A percentile compares a stretch with the other conserved stretches of the same genome.
Evolutionary conservation across 139 green algal species (phyloP).

Genomic region (Chlamydomonas sp.): DNA sequence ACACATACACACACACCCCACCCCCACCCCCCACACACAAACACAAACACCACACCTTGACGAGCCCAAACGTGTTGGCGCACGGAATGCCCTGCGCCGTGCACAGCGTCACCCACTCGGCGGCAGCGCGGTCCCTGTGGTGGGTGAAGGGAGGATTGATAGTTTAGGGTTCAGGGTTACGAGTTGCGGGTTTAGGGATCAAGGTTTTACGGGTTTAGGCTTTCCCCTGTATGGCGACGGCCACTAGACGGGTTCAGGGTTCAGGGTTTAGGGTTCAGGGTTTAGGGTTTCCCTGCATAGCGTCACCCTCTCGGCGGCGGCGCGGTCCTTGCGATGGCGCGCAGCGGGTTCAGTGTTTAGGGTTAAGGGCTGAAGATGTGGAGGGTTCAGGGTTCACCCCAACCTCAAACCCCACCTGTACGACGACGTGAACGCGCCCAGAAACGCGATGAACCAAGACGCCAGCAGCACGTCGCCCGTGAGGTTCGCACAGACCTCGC

Average conservation of each 20-base stretch:
- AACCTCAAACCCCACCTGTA: slow-evolving; percentile 60
- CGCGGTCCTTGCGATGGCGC: slow-evolving; percentile 35
- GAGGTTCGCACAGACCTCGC: slow-evolving; percentile 52
- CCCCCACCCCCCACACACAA: no score
- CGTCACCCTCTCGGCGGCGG: slow-evolving; percentile 32
- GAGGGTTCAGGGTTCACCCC: no score
- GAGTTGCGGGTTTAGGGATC: no score
- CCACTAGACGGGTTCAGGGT: slow-evolving; percentile 68
- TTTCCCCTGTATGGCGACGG: no score
- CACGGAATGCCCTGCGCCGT: slow-evolving; percentile 24
- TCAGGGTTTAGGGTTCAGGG: no score
- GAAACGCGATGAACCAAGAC: slow-evolving; percentile 55
- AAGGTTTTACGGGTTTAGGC: no score
- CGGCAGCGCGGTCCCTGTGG: slow-evolving; percentile 20
- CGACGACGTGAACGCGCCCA: slow-evolving; percentile 58
- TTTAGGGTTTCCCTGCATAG: slow-evolving; percentile 40
- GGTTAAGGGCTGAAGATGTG: no score
- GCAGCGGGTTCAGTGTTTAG: no score
- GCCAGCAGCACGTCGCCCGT: slow-evolving; percentile 62
- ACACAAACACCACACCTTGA: no score
- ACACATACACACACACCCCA: no score
- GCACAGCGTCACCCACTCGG: slow-evolving; percentile 44
- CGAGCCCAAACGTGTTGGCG: slow-evolving; percentile 9
- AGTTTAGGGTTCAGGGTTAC: no score
- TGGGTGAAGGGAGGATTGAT: no score